Evolutionary conservation across 768 basidiomycete genomes (phyloP).

Genomic region (Ephemerocybe angulata): DNA sequence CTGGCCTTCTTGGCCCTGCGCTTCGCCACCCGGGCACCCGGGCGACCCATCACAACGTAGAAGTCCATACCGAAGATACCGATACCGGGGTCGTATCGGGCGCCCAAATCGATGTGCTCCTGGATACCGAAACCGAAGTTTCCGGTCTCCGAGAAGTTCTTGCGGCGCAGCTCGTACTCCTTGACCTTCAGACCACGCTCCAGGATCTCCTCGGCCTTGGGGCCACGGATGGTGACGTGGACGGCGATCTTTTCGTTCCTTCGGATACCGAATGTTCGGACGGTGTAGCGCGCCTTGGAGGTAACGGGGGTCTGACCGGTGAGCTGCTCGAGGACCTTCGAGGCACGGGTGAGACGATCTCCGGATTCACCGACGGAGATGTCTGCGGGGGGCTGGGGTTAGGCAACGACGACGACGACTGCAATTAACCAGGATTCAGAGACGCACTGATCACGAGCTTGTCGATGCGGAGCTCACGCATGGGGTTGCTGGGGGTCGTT

Average conservation of each 20-base stretch:
- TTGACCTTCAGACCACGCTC: conserved; percentile 99
- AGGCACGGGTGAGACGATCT: conserved; percentile 97
- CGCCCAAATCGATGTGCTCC: conserved; percentile 99
- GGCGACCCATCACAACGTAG: conserved; percentile 95
- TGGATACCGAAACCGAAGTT: conserved; percentile 99
- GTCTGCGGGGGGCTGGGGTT: conserved; percentile 50
- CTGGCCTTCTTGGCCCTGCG: conserved; percentile 86
- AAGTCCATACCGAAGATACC: conserved; percentile 99
- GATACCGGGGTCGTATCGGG: conserved; percentile 96
- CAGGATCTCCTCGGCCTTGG: conserved; percentile 99
- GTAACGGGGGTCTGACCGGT: conserved; percentile 99
- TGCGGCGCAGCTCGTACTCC: conserved; percentile 97
- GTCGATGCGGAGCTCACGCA: conserved; percentile 95
- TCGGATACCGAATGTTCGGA: conserved; percentile 98
- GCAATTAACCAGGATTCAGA: not conserved
- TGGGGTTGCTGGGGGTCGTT: conserved; percentile 84
- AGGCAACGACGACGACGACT: conserved; percentile 10
- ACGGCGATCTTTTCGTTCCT: conserved; percentile 99
- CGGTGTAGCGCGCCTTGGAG: conserved; percentile 99
- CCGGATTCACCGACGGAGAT: conserved; percentile 99
- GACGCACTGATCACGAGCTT: conserved; percentile 99
- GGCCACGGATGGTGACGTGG: conserved; percentile 97
- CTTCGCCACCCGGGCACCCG: conserved; percentile 86
- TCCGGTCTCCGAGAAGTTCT: conserved; percentile 97
- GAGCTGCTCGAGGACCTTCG: conserved; percentile 98